Percentiles rank a stretch among this genome's conserved stretches.
These are phyloP conservation scores for Alternaria dauci DNA, from an alignment of 2,329 filamentous ascomycete genomes.

Conservation along the genomic window DNA sequence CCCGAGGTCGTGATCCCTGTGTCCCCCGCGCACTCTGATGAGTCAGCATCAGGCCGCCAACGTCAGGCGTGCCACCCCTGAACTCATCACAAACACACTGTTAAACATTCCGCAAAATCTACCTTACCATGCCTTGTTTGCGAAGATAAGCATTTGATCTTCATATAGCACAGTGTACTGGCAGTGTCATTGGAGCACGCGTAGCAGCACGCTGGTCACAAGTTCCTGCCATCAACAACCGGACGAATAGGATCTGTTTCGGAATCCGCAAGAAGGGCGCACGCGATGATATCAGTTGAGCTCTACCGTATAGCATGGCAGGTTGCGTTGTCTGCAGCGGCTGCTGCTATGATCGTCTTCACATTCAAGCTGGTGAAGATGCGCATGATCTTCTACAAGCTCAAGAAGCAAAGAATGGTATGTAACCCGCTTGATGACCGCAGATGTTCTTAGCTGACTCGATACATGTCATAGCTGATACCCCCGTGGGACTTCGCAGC, in stretches of 20 bases:
- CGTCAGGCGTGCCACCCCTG: neutral
- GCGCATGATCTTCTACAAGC: slow-evolving; percentile 18
- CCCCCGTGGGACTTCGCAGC: slow-evolving; percentile 20
- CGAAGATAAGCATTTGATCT: no score
- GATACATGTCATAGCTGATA: slow-evolving; percentile 13
- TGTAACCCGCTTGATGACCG: neutral
- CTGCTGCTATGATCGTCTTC: slow-evolving; percentile 6
- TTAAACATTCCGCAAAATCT: no score
- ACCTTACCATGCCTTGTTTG: no score
- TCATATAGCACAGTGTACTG: no score
- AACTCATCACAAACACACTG: no score
- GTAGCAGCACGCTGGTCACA: no score
- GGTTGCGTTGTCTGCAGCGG: slow-evolving; percentile 4
- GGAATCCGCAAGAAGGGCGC: no score
- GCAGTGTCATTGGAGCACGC: no score
- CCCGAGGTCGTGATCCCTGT: neutral
- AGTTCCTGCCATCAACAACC: no score
- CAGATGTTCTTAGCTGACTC: no score
- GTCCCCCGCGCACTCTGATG: neutral
- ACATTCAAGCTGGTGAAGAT: slow-evolving; percentile 12
- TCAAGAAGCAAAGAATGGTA: slow-evolving; percentile 22
- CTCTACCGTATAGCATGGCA: neutral
- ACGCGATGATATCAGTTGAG: no score
- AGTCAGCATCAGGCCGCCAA: neutral
- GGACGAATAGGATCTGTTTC: no score